Percentiles rank a stretch among this genome's conserved stretches.
phyloP scores from a whole-genome alignment of 2,329 filamentous ascomycete genomes.

The Nigrospora osmanthi region DNA sequence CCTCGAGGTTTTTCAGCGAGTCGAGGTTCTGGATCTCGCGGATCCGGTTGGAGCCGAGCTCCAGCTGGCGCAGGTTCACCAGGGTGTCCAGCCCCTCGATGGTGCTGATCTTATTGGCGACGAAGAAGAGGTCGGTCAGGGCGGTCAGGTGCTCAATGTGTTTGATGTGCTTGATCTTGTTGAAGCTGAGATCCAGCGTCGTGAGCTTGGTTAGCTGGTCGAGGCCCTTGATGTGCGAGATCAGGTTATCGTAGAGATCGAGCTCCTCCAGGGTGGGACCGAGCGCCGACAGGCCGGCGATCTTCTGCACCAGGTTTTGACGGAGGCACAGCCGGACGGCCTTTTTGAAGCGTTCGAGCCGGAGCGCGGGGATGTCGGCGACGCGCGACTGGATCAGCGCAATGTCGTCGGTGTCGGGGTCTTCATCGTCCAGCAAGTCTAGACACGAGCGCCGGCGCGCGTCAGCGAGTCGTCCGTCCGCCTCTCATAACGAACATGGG shows the following conservation, averaged over 20 bases:
- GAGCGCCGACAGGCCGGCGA: constrained; percentile 65
- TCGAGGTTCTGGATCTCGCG: constrained; percentile 83
- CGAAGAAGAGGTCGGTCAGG: constrained; percentile 80
- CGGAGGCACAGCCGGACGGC: constrained; percentile 77
- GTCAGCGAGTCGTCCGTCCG: neutral
- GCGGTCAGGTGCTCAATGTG: constrained; percentile 70
- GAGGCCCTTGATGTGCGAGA: constrained; percentile 77
- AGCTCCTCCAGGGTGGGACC: constrained; percentile 68
- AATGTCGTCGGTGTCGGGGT: constrained; percentile 64
- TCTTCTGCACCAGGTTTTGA: constrained; percentile 79
- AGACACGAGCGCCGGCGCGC: neutral
- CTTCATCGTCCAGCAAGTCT: constrained; percentile 57
- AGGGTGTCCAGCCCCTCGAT: constrained; percentile 81
- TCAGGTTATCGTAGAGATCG: constrained; percentile 94
- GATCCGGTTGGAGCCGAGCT: constrained; percentile 88
- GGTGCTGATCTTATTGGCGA: constrained; percentile 85
- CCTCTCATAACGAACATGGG: neutral
- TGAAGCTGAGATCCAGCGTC: constrained; percentile 87
- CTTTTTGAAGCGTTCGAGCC: constrained; percentile 75
- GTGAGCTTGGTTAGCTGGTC: constrained; percentile 70
- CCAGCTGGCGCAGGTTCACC: constrained; percentile 69
- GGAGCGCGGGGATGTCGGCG: constrained; percentile 66
- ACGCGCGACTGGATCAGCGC: constrained; percentile 86
- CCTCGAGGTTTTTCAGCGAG: constrained; percentile 66
- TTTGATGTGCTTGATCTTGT: constrained; percentile 99